Percentiles rank a stretch among this genome's conserved stretches.
Evolutionary conservation across 192 early-diverging fungal species (phyloP).

Genomic region (Umbelopsis vinacea): DNA sequence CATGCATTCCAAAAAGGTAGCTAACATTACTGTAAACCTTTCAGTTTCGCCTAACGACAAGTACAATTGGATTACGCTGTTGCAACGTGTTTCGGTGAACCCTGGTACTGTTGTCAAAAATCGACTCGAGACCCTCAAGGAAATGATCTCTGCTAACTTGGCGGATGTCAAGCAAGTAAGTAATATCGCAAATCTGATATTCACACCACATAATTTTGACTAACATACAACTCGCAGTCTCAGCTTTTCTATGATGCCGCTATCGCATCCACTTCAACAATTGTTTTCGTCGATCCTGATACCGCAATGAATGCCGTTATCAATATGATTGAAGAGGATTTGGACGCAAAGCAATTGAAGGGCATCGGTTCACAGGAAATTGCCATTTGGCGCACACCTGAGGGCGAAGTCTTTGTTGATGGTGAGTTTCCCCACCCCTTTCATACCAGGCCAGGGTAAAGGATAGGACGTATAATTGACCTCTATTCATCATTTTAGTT

Average conservation of each 20-base stretch:
- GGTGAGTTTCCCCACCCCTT: constrained; percentile 25
- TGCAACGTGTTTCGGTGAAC: constrained; percentile 74
- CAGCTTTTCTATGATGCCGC: constrained; percentile 67
- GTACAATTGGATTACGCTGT: constrained; percentile 86
- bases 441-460: background rate
- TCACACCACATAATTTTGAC: constrained; percentile 32
- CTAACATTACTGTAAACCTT: constrained; percentile 10
- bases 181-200: constrained; percentile 2
- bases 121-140: constrained; percentile 46
- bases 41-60: constrained; percentile 61
- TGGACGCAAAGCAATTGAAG: constrained; percentile 55
- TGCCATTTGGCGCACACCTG: constrained; percentile 72
- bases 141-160: constrained; percentile 50
- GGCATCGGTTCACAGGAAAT: constrained; percentile 64
- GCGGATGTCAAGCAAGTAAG: constrained; percentile 38
- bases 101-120: constrained; percentile 64
- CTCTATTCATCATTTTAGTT: constrained; percentile 24
- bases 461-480: background rate
- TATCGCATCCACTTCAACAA: constrained; percentile 60
- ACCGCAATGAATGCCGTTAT: constrained; percentile 52
- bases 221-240: constrained; percentile 39
- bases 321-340: constrained; percentile 46
- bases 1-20: constrained; percentile 8
- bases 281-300: constrained; percentile 65
- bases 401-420: constrained; percentile 70